Base-by-base conservation (phyloP, 2,329 filamentous ascomycete genomes). In the Aspergillus sclerotialis region DNA sequence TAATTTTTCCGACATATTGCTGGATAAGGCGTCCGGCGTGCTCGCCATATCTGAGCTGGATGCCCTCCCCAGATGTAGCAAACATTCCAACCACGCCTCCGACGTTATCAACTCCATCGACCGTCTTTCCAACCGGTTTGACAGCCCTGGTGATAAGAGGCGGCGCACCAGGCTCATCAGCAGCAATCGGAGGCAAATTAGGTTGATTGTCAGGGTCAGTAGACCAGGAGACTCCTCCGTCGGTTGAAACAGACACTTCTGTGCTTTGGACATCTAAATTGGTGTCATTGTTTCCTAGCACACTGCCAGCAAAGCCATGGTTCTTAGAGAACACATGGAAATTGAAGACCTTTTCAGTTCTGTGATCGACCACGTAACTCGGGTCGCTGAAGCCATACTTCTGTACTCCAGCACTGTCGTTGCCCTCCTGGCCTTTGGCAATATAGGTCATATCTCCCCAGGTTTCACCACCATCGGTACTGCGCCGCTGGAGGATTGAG, bases 401-500 rank as follows among this genome's bases (percentile, higher is more conserved):
- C 19, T 23, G 19, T 10, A 23, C 19, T 23, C 19, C 19, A 6
- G 19, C 19, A 10, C 19, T 23, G 6, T 6, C 19, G 19, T 23
- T 10, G 10, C 19, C 19, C 19, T 23, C 10, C 19, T 23, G 19
- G 6, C 19, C 19, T 10, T 23, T 23, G 19, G 19, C 19, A 10
- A 23, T 10, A 10, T 23, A 23, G 7, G 19, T 23, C 7, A 23
- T 23, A 10, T 23, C 10, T 6, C 19, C 19, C 19, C 19, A 23
- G 10, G 19, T 23, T 10, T 23, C 19, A 10, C 19, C 19, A 10
- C 19, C 19, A 10, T 23, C 19, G 7, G 19, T 23, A 23, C 19
- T 23, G 19, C 19, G 19, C 10, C 19, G 43, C 58, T 36, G 30
- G 45, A 7, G 15, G 33, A 25, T 37, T 25, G 31, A 41, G 13